phyloP scores from a whole-genome alignment of 2,329 filamentous ascomycete genomes.

The Hypoxylon sp. region DNA sequence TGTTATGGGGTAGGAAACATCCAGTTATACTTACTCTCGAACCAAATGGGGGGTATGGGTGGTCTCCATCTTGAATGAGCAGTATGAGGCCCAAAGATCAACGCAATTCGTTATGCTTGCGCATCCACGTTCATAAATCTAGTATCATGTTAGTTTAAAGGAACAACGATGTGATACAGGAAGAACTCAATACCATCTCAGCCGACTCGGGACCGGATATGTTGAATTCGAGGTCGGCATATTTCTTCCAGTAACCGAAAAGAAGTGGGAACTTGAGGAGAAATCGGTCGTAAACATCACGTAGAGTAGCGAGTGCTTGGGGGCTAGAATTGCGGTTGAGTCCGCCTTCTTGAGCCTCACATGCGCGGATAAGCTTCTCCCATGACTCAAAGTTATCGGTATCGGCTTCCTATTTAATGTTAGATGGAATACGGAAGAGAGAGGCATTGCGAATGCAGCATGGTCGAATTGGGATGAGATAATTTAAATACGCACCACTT shows the following conservation, averaged over 20 bases:
- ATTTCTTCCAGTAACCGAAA: conserved; percentile 99
- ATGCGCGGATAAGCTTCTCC: conserved; percentile 90
- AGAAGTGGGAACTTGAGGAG: conserved; percentile 94
- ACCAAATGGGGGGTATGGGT: conserved; percentile 95
- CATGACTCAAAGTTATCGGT: conserved; percentile 94
- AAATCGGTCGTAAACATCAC: conserved; percentile 92
- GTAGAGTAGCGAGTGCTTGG: conserved; percentile 88
- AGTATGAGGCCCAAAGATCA: conserved; percentile 98
- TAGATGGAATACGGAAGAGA: conserved; percentile 37
- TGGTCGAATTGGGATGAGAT: conserved; percentile 1
- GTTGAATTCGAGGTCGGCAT: conserved; percentile 96
- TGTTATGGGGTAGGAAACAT: conserved; percentile 78
- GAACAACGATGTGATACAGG: not conserved
- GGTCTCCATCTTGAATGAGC: conserved; percentile 97
- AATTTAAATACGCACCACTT: conserved; percentile 74
- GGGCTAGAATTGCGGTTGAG: conserved; percentile 97
- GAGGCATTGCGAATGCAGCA: not conserved
- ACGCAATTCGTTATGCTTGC: conserved; percentile 94
- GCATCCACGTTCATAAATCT: conserved; percentile 96
- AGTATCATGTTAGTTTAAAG: conserved; percentile 49
- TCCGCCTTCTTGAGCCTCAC: conserved; percentile 89
- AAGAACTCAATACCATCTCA: conserved; percentile 78
- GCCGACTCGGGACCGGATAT: conserved; percentile 97
- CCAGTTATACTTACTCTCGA: conserved; percentile 96
- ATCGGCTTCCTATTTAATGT: conserved; percentile 69